Percentiles rank a stretch among this genome's conserved stretches.
Conservation (phyloP, 805 yeast genomes). For the Scheffersomyces stipitis region DNA sequence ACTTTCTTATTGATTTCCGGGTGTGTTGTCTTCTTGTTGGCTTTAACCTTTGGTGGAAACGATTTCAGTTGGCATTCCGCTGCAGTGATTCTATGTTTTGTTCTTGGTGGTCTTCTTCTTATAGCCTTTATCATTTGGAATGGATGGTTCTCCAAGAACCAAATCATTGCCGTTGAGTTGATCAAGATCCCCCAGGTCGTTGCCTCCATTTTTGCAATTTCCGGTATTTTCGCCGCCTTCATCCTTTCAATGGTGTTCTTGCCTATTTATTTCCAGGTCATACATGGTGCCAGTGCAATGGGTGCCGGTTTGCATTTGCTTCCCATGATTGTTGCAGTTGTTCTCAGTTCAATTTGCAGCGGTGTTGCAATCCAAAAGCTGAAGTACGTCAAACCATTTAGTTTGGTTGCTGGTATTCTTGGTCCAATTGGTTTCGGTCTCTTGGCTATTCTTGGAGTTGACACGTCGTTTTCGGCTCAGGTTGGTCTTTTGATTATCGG, state of each 20-base stretch:
- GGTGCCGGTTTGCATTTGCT: conserved; percentile 46
- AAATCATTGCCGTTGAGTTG: conserved; percentile 17
- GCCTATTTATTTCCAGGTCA: conserved; percentile 51
- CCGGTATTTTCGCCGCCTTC: conserved; percentile 18
- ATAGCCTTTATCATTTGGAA: conserved; percentile 19
- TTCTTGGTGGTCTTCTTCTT: conserved; percentile 18
- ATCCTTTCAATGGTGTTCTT: conserved; percentile 25
- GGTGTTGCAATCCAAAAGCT: conserved; percentile 41
- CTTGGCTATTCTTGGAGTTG: conserved; percentile 37
- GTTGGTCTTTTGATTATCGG: conserved; percentile 47
- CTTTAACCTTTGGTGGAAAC: conserved; percentile 22
- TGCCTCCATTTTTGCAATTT: conserved; percentile 12
- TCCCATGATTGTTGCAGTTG: conserved; percentile 43
- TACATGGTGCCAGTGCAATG: conserved; percentile 41
- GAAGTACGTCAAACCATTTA: conserved; percentile 42
- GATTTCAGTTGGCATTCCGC: conserved; percentile 21
- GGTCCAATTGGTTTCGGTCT: conserved; percentile 47
- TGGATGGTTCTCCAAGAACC: conserved; percentile 14
- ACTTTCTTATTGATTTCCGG: conserved; percentile 18
- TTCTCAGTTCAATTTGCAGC: conserved; percentile 30
- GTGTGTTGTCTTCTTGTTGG: conserved; percentile 21
- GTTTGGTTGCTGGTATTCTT: conserved; percentile 32
- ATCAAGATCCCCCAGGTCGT: conserved; percentile 11
- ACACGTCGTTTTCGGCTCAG: conserved; percentile 33
- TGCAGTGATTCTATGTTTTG: conserved; percentile 22